Percentiles rank a stretch among this genome's conserved stretches.
These are phyloP conservation scores for Talaromyces sp. DNA, from an alignment of 2,329 filamentous ascomycete species.

Conservation along the genomic window DNA sequence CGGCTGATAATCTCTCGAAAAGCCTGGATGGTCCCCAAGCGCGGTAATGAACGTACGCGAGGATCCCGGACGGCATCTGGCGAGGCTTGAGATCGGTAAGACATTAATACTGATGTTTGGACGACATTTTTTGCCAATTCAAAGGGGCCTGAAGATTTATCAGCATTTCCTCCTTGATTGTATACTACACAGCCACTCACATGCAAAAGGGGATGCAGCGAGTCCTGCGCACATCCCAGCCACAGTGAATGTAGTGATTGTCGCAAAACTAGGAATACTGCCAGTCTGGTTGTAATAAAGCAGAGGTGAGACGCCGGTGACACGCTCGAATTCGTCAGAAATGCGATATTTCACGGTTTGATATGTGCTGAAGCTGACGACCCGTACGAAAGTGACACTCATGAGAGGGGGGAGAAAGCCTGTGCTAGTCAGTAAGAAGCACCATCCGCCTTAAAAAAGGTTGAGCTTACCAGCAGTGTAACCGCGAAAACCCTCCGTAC, in stretches of 20 bases:
- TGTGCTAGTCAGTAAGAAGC: conserved; percentile 15
- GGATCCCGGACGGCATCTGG: conserved; percentile 31
- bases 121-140: conserved; percentile 47
- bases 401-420: conserved; percentile 42
- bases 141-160: conserved; percentile 36
- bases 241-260: conserved; percentile 38
- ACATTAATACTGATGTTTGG: conserved; percentile 45
- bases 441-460: background rate
- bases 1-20: conserved; percentile 40
- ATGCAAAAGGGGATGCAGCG: conserved; percentile 40
- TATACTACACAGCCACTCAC: conserved; percentile 26
- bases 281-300: conserved; percentile 38
- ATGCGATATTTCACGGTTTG: conserved; percentile 39
- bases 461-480: conserved; percentile 41
- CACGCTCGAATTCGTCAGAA: conserved; percentile 34
- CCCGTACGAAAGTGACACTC: conserved; percentile 43
- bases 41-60: conserved; percentile 33
- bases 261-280: conserved; percentile 38
- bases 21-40: conserved; percentile 39
- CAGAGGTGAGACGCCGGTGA: conserved; percentile 39
- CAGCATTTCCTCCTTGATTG: background rate
- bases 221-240: conserved; percentile 41
- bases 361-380: conserved; percentile 45
- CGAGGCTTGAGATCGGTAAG: conserved; percentile 36
- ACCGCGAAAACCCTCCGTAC: conserved; percentile 43